Base-by-base conservation (phyloP, 345 rosid species). In the Camelina laxa region DNA sequence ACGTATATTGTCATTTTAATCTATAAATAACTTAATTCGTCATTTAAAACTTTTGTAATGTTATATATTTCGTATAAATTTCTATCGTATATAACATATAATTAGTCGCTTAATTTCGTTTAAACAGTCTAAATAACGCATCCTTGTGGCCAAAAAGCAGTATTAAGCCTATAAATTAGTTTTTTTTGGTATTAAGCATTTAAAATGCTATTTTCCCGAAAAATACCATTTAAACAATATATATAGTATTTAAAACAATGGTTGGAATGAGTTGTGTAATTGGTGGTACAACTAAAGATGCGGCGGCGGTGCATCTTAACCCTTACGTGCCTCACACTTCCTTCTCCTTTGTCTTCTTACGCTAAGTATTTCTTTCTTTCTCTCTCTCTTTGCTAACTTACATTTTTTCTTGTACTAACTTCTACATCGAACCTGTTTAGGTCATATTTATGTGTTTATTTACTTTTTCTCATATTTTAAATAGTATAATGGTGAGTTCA, bases 241-340 rank as follows among this genome's bases (percentile, higher is more conserved):
- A 57, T 56, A 30, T 7, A 31, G 15, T 22, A 24, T 39, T 16
- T 4, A 60, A 45, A 42, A 51, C 21, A 59, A 57, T 42, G 64
- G 60, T 65, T 71, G 72, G 76, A 57, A 70, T 72, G 72, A 65
- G 72, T 71, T 71, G 72, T 70, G 76, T 38, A 39, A 59, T 65
- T 65, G 80, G 76, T 71, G 76, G 62, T 48, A 48, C 61, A 71
- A 71, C 62, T 70, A 71, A 72, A 65, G 77, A 71, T 71, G 73
- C 80, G 81, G 77, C 80, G 76, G 80, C 81, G 81, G 81, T 72
- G 81, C 80, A 77, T 77, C 77, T 72, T 27, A 50, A 65, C 56
- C 70, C 79, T 76, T 70, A 57, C 85, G 80, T 82, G 84, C 83
- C 75, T 69, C 76, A 47, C 77, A 68, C 75, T 75, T 73, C 67